Conservation (phyloP, 148 eudicot genomes). For the Nyssa sinensis region DNA sequence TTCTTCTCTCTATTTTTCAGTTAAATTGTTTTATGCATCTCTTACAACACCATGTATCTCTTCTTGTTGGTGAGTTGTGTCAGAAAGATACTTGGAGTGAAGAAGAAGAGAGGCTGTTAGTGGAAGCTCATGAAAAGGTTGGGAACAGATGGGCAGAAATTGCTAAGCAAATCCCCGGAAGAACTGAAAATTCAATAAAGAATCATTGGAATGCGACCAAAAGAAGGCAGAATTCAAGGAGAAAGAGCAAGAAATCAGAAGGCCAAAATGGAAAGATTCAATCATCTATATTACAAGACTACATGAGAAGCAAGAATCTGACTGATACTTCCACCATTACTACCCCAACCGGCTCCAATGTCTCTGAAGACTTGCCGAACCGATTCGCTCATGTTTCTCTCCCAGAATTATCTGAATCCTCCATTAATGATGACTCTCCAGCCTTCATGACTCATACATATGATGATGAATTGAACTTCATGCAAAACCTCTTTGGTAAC, state of each 20-base stretch:
- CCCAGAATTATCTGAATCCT: conserved; percentile 18
- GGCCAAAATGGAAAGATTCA: conserved; percentile 15
- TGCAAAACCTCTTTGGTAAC: conserved; percentile 33
- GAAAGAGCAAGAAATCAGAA: conserved; percentile 39
- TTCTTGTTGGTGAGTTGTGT: background rate
- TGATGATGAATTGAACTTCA: conserved; percentile 53
- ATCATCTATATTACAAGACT: conserved; percentile 53
- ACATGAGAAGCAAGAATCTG: conserved; percentile 37
- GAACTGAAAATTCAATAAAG: conserved; percentile 74
- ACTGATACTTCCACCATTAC: background rate
- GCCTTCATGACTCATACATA: conserved; percentile 22
- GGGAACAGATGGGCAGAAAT: conserved; percentile 89
- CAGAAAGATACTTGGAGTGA: conserved; percentile 77
- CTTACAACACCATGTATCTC: background rate
- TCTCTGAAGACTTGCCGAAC: conserved; percentile 19
- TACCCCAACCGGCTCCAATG: conserved; percentile 15
- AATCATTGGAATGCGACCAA: conserved; percentile 93
- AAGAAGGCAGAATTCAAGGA: conserved; percentile 57
- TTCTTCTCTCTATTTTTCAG: background rate
- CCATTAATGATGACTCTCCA: conserved; percentile 29
- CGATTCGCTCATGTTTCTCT: background rate
- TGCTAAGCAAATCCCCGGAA: conserved; percentile 58
- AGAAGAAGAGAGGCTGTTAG: conserved; percentile 64
- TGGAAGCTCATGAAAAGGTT: conserved; percentile 47
- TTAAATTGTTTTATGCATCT: background rate